These are phyloP conservation scores for Nemania diffusa DNA, from an alignment of 2,329 filamentous ascomycete genomes.

Conservation along the genomic window DNA sequence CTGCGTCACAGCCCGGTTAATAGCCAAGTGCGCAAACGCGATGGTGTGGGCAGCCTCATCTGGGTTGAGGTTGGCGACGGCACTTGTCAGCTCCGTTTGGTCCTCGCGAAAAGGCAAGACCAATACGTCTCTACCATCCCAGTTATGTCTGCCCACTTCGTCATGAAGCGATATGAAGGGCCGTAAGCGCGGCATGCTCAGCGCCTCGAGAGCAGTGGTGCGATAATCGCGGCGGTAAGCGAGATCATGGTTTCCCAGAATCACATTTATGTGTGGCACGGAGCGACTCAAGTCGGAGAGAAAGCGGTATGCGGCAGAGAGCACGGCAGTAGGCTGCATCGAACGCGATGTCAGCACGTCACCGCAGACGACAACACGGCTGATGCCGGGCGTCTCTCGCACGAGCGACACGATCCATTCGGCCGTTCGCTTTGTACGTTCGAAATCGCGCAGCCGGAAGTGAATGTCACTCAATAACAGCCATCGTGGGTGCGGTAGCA, in stretches of 20 bases:
- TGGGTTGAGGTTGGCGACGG: conserved; percentile 40
- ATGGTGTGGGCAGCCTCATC: conserved; percentile 43
- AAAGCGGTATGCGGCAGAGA: conserved; percentile 50
- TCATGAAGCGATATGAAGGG: conserved; percentile 45
- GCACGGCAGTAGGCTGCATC: conserved; percentile 46
- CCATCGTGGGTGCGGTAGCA: conserved; percentile 40
- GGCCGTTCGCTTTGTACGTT: conserved; percentile 45
- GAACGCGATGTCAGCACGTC: conserved; percentile 48
- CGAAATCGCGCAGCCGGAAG: conserved; percentile 47
- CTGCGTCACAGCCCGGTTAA: conserved; percentile 49
- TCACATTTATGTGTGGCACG: conserved; percentile 47
- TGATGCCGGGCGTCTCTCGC: conserved; percentile 36
- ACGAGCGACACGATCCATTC: conserved; percentile 47
- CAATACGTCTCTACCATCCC: conserved; percentile 48
- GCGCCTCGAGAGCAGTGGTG: conserved; percentile 48
- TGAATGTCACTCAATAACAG: conserved; percentile 50
- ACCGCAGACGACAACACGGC: conserved; percentile 49
- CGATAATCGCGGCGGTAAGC: conserved; percentile 47
- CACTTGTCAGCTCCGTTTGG: conserved; percentile 44
- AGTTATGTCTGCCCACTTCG: conserved; percentile 38
- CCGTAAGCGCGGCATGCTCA: conserved; percentile 41
- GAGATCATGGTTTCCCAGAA: conserved; percentile 52
- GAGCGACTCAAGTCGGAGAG: conserved; percentile 42
- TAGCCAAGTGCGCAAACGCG: conserved; percentile 49
- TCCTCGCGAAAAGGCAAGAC: conserved; percentile 50